Evolutionary conservation across 1,139 yeast genomes (phyloP).

Genomic region (Lodderomyces theae): DNA sequence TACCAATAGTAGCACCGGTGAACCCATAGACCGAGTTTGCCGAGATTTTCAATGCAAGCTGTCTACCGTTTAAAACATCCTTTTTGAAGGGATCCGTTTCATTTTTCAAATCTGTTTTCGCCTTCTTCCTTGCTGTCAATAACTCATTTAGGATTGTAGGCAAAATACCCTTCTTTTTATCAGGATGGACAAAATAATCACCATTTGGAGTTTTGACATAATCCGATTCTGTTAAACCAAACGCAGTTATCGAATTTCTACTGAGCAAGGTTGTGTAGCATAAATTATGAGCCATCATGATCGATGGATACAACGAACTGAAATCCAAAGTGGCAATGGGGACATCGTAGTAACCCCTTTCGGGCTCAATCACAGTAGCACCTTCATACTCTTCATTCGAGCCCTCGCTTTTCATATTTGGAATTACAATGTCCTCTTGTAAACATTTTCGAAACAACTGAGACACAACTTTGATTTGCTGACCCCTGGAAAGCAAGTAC

Average conservation of each 20-base stretch:
- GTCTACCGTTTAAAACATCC: slow-evolving; percentile 95
- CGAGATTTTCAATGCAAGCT: slow-evolving; percentile 90
- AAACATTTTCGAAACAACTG: slow-evolving; percentile 92
- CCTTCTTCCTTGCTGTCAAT: slow-evolving; percentile 87
- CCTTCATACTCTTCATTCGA: slow-evolving; percentile 93
- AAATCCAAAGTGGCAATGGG: slow-evolving; percentile 98
- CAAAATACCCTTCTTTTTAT: slow-evolving; percentile 74
- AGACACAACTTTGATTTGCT: slow-evolving; percentile 94
- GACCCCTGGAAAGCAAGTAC: slow-evolving; percentile 85
- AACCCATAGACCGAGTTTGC: slow-evolving; percentile 99
- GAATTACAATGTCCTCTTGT: slow-evolving; percentile 80
- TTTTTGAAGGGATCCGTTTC: slow-evolving; percentile 93
- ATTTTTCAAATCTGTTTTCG: slow-evolving; percentile 83
- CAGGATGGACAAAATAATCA: slow-evolving; percentile 79
- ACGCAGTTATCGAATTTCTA: slow-evolving; percentile 63
- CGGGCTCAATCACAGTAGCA: slow-evolving; percentile 97
- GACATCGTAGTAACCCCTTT: slow-evolving; percentile 90
- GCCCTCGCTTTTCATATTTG: slow-evolving; percentile 84
- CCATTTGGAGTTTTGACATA: slow-evolving; percentile 90
- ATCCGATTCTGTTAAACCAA: slow-evolving; percentile 66
- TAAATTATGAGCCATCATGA: slow-evolving; percentile 98
- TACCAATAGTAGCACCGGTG: slow-evolving; percentile 98
- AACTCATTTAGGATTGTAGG: slow-evolving; percentile 91
- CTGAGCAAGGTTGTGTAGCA: slow-evolving; percentile 89
- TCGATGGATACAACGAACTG: slow-evolving; percentile 95